Percentiles rank a stretch among this genome's conserved stretches.
Evolutionary conservation across 176 grass and related monocot species (phyloP).

Genomic region (Phragmites australis): DNA sequence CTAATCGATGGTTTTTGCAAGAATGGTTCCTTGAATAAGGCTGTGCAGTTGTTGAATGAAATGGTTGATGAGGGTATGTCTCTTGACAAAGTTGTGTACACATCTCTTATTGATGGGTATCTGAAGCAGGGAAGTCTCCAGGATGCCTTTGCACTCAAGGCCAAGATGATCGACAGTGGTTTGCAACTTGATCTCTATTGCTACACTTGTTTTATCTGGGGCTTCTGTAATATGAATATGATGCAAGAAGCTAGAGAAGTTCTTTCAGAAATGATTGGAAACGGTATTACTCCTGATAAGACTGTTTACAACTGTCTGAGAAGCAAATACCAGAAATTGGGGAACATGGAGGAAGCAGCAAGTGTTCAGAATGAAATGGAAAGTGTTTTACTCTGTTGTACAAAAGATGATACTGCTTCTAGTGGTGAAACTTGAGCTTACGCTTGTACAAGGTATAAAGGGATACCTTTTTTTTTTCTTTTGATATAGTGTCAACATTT

Average conservation of each 20-base stretch:
- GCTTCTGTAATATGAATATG: conserved; percentile 77
- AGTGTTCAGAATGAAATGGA: conserved; percentile 77
- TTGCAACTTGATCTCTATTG: conserved; percentile 78
- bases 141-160: conserved; percentile 68
- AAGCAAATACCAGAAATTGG: conserved; percentile 74
- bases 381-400: conserved; percentile 46
- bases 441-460: conserved; percentile 11
- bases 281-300: conserved; percentile 76
- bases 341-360: conserved; percentile 59
- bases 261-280: conserved; percentile 73
- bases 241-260: conserved; percentile 78
- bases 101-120: conserved; percentile 85
- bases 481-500: background rate
- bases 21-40: conserved; percentile 66
- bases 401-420: conserved; percentile 36
- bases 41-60: conserved; percentile 66
- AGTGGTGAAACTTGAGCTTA: conserved; percentile 30
- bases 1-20: conserved; percentile 91
- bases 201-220: conserved; percentile 85
- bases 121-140: conserved; percentile 75
- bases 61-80: conserved; percentile 60
- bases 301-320: conserved; percentile 80
- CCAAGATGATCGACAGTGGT: conserved; percentile 76
- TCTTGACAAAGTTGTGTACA: conserved; percentile 81
- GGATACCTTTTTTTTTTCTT: background rate